Evolutionary conservation across 768 basidiomycete species (phyloP), one percentile per base, ranked within the genome.

Genomic region (Termitomyces sp.): DNA sequence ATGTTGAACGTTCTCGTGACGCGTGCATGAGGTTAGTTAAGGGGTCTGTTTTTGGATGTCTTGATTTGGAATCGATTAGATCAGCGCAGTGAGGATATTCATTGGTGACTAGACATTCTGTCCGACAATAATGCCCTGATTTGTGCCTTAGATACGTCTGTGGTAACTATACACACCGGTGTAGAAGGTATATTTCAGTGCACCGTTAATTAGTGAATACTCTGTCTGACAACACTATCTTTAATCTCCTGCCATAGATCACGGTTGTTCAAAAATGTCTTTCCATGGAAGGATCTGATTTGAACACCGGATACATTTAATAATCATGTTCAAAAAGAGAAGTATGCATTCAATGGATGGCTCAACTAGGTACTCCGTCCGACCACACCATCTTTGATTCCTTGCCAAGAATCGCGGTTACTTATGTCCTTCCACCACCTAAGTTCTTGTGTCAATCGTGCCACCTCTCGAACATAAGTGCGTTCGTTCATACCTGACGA

Each of bases 381-480:
- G 22, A 66, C 56, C 24, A 64, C 61, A 14, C 64, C 66, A 33
- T 65, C 65, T 55, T 67, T 64, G 36, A 70, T 61, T n/a, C 63
- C 65, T 13, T 59, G 32, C 68, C 68, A 69, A 28, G 67, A 64
- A 6, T 59, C 61, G 12, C 65, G 63, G 48, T 30, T 53, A 32
- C 53, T 55, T 20, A 69, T 53, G 2, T 68, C 67, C 24, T 62
- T 59, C 60, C 65, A 68, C 67, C 67, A 68, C 35, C 66, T 65
- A 26, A 6, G 26, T 49, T 13, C n/a, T 42, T 28, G 24, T 4
- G 26, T 53, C n/a, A 53, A n/a, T n/a, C 12, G 2, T 20, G 24
- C 6, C 13, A 28, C 18, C 18, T 22, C 9, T 6, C 2, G 12
- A 43, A 44, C 40, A 30, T 6, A 46, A 12, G 40, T 42, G 38